phyloP scores from a whole-genome alignment of 1,284 basidiomycete genomes.

The Sanghuangporus weigelae region DNA sequence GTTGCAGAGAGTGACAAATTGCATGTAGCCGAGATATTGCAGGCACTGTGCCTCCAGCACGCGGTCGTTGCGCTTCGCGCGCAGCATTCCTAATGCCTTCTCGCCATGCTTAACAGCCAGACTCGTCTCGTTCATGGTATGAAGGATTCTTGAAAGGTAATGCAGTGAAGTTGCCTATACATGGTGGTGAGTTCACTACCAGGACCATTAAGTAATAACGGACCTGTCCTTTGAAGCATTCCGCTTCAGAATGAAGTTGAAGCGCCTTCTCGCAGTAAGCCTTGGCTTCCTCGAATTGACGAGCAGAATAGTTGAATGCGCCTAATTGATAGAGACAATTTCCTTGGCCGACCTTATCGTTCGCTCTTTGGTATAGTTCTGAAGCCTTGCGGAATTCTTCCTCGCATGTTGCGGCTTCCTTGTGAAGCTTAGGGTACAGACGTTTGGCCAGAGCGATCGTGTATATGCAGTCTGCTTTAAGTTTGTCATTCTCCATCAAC shows the following conservation, averaged over 20 bases:
- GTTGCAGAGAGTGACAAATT: not conserved
- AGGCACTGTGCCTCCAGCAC: conserved; percentile 2
- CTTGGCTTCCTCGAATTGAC: not conserved
- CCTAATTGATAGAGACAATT: not conserved
- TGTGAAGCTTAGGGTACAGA: not conserved
- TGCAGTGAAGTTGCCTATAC: not conserved
- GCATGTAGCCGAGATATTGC: not conserved
- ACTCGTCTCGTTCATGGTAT: not conserved
- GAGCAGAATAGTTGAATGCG: not conserved
- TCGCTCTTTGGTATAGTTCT: not conserved
- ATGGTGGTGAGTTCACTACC: not conserved
- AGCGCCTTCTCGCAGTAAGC: not conserved
- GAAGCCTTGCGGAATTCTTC: not conserved
- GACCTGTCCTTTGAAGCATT: not conserved
- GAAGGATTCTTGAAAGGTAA: not conserved
- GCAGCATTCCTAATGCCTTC: not conserved
- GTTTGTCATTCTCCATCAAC: not conserved
- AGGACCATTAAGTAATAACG: not conserved
- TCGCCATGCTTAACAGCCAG: not conserved
- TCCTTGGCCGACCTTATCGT: conserved; percentile 1
- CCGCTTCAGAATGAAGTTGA: not conserved
- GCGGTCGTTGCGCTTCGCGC: not conserved
- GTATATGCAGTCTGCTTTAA: conserved; percentile 4
- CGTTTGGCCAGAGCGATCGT: not conserved
- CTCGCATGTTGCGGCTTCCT: not conserved